Evolutionary conservation across 2,329 filamentous ascomycete species (phyloP).

Genomic region (Mariannaea elegans): DNA sequence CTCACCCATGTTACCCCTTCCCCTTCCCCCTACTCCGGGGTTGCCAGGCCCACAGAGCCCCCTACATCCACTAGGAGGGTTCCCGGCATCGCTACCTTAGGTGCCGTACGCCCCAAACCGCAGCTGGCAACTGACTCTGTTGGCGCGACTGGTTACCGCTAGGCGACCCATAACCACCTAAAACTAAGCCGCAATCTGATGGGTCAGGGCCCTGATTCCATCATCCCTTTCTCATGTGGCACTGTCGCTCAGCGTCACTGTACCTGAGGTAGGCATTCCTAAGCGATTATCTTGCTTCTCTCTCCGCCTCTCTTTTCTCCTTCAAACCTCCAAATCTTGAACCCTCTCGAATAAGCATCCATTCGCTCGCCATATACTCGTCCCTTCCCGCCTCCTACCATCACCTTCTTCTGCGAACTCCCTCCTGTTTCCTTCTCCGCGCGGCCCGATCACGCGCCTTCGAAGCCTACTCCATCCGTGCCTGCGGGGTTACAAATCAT

Average conservation of each 20-base stretch:
- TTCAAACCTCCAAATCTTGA: conserved; percentile 14
- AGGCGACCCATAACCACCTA: conserved; percentile 27
- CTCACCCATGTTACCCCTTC: conserved; percentile 8
- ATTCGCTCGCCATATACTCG: conserved; percentile 20
- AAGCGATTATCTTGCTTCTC: conserved; percentile 27
- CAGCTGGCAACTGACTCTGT: conserved; percentile 5
- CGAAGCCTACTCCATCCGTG: conserved; percentile 18
- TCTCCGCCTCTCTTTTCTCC: conserved; percentile 30
- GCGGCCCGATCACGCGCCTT: conserved; percentile 37
- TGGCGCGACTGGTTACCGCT: conserved; percentile 17
- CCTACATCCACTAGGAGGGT: conserved; percentile 4
- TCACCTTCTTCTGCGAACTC: conserved; percentile 17
- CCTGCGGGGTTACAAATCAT: conserved; percentile 44
- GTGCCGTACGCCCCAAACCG: background rate
- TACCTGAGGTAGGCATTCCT: conserved; percentile 9
- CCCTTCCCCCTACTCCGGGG: conserved; percentile 12
- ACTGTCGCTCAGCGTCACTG: background rate
- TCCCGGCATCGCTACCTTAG: background rate
- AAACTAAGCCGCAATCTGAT: conserved; percentile 34
- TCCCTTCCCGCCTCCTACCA: conserved; percentile 14
- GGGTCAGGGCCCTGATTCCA: conserved; percentile 39
- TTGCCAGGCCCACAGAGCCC: conserved; percentile 27
- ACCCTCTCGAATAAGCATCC: conserved; percentile 21
- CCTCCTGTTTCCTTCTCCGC: conserved; percentile 28
- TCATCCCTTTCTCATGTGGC: conserved; percentile 39